These are phyloP conservation scores for Nyctanthes arbortristis DNA, from an alignment of 257 asterid species.

Conservation along the genomic window DNA sequence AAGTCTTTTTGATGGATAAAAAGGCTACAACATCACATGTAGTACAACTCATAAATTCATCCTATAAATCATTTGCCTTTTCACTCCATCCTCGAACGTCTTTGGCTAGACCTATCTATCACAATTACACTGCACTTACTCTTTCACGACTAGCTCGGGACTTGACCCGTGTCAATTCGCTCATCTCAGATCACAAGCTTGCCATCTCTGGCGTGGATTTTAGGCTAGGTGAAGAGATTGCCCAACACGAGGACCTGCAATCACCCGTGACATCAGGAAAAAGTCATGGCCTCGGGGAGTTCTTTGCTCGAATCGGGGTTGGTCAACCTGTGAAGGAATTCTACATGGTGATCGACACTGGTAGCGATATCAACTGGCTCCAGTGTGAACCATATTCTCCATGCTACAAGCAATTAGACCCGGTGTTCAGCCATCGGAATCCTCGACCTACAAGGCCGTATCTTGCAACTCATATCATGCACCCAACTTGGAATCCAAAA, in stretches of 20 bases:
- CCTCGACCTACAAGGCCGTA: slow-evolving; percentile 47
- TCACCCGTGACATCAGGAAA: slow-evolving; percentile 66
- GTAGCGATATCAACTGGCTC: slow-evolving; percentile 80
- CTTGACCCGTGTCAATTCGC: slow-evolving; percentile 43
- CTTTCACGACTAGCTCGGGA: slow-evolving; percentile 58
- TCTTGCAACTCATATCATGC: slow-evolving; percentile 54
- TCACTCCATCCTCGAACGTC: slow-evolving; percentile 62
- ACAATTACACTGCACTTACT: slow-evolving; percentile 55
- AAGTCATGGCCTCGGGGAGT: slow-evolving; percentile 73
- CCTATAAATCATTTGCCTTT: slow-evolving; percentile 24
- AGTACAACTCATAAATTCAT: no score
- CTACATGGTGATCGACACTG: slow-evolving; percentile 61
- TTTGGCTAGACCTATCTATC: slow-evolving; percentile 9
- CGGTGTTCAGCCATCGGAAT: slow-evolving; percentile 53
- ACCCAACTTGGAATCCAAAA: slow-evolving; percentile 35
- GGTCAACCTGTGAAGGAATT: slow-evolving; percentile 55
- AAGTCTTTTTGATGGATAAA: slow-evolving; percentile 10
- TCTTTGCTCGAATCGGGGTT: slow-evolving; percentile 63
- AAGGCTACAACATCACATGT: no score
- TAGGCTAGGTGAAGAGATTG: slow-evolving; percentile 1
- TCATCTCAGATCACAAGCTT: slow-evolving; percentile 31
- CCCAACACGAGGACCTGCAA: slow-evolving; percentile 34
- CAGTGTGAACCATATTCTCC: slow-evolving; percentile 69
- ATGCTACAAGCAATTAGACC: slow-evolving; percentile 70
- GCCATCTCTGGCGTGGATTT: slow-evolving; percentile 25